Percentiles rank a stretch among this genome's conserved stretches.
Evolutionary conservation across 345 rosid species (phyloP).

Genomic region (Citrus maxima): DNA sequence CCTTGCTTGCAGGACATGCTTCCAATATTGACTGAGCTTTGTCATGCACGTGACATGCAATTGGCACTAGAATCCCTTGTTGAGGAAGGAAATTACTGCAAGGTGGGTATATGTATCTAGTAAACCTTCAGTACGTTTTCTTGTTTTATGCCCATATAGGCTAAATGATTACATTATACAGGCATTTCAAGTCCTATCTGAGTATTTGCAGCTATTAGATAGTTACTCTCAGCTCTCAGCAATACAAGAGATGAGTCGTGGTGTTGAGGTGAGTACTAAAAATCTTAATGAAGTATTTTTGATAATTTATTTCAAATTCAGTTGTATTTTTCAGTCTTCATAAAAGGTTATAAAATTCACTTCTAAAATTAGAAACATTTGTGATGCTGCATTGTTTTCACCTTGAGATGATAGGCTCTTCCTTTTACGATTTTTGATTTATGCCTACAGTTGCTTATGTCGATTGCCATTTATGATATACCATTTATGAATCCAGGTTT

Average conservation of each 20-base stretch:
- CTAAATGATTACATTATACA: constrained; percentile 30
- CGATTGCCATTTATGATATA: constrained; percentile 9
- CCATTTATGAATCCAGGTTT: constrained; percentile 52
- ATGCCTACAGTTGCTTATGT: constrained; percentile 5
- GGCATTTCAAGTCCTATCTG: constrained; percentile 98
- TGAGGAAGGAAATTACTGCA: constrained; percentile 90
- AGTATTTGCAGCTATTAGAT: constrained; percentile 92
- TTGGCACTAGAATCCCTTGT: constrained; percentile 77
- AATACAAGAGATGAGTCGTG: constrained; percentile 90
- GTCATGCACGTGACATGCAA: constrained; percentile 80
- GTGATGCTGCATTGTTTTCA: constrained; percentile 8
- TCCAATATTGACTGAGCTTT: constrained; percentile 74
- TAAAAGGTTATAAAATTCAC: background rate
- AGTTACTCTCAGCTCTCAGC: constrained; percentile 85
- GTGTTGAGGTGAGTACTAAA: constrained; percentile 73
- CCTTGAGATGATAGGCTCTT: background rate
- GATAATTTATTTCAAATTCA: background rate
- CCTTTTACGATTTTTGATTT: background rate
- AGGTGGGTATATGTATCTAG: constrained; percentile 42
- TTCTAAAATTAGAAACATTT: background rate
- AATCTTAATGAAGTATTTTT: constrained; percentile 7
- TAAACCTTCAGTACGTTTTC: background rate
- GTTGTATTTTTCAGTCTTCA: background rate
- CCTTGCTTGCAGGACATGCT: constrained; percentile 68
- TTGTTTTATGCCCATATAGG: background rate